Conservation (phyloP, 2,329 filamentous ascomycete genomes). For the Colletotrichum tanaceti region DNA sequence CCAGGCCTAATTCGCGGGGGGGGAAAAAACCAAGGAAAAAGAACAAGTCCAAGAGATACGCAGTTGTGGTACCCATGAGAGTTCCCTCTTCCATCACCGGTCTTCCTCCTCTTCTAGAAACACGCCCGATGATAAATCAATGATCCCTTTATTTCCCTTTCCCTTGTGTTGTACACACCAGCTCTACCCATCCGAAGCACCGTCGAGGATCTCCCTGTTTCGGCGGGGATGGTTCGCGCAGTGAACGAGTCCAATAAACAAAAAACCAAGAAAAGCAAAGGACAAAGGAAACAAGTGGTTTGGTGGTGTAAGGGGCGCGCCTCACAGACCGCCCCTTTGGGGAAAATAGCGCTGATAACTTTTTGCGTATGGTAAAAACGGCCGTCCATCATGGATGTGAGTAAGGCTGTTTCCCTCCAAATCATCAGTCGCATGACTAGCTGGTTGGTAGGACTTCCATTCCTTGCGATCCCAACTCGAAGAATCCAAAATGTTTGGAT, state of each 20-base stretch:
- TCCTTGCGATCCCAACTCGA: conserved; percentile 32
- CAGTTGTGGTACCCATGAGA: conserved; percentile 25
- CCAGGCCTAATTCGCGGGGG: conserved; percentile 20
- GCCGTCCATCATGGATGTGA: not conserved
- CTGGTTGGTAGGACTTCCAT: conserved; percentile 32
- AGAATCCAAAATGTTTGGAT: conserved; percentile 34
- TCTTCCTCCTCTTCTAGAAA: conserved; percentile 16
- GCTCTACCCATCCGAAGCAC: conserved; percentile 14
- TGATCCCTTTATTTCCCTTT: not conserved
- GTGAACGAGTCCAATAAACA: not conserved
- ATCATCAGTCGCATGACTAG: conserved; percentile 27
- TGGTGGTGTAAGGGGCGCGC: conserved; percentile 16
- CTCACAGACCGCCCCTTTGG: not conserved
- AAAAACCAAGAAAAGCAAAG: not conserved
- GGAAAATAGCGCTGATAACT: conserved; percentile 26
- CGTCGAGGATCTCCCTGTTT: not conserved
- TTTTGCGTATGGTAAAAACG: conserved; percentile 20
- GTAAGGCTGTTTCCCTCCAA: conserved; percentile 4
- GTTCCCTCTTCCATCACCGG: conserved; percentile 16
- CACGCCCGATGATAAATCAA: not conserved
- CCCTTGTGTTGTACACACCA: conserved; percentile 7
- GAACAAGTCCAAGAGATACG: not conserved
- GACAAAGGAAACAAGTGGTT: conserved; percentile 40
- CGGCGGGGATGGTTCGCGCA: conserved; percentile 12
- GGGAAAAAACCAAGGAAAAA: not conserved